phyloP scores from a whole-genome alignment of 805 yeast species.

The Cephaloascus fragrans region DNA sequence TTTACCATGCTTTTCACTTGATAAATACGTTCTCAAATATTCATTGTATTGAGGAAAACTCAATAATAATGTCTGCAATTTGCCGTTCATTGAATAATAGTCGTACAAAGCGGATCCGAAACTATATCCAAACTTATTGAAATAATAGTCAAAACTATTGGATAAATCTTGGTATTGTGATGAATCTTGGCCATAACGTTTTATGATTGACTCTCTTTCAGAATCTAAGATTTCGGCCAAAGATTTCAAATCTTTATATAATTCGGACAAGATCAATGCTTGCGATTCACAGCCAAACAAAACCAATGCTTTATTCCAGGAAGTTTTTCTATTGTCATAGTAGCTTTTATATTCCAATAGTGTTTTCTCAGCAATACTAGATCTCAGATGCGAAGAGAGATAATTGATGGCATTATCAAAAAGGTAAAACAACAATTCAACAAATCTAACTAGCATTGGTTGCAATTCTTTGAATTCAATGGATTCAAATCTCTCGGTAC shows the following conservation, averaged over 20 bases:
- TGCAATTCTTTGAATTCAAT: background rate
- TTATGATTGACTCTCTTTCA: conserved; percentile 15
- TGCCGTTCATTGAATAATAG: conserved; percentile 43
- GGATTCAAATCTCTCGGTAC: background rate
- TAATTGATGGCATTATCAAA: conserved; percentile 1
- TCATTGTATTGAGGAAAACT: conserved; percentile 44
- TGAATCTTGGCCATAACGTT: conserved; percentile 8
- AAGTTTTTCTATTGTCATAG: conserved; percentile 18
- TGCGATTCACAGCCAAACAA: conserved; percentile 37
- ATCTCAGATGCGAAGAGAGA: background rate
- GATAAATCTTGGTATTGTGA: conserved; percentile 8
- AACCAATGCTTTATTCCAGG: conserved; percentile 56
- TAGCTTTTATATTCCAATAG: conserved; percentile 19
- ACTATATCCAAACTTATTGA: conserved; percentile 51
- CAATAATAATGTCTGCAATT: conserved; percentile 42
- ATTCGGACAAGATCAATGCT: conserved; percentile 56
- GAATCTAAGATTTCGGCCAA: conserved; percentile 39
- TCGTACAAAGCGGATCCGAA: conserved; percentile 61
- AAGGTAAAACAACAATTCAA: background rate
- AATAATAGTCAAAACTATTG: conserved; percentile 35
- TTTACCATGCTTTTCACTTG: conserved; percentile 30
- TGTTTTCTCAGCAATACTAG: conserved; percentile 11
- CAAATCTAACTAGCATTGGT: background rate
- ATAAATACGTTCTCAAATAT: conserved; percentile 43
- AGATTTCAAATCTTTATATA: conserved; percentile 55